A percentile compares a stretch with the other conserved stretches of the same genome.
Conservation (phyloP, 495 filamentous ascomycete species). For the Penicillium steckii region DNA sequence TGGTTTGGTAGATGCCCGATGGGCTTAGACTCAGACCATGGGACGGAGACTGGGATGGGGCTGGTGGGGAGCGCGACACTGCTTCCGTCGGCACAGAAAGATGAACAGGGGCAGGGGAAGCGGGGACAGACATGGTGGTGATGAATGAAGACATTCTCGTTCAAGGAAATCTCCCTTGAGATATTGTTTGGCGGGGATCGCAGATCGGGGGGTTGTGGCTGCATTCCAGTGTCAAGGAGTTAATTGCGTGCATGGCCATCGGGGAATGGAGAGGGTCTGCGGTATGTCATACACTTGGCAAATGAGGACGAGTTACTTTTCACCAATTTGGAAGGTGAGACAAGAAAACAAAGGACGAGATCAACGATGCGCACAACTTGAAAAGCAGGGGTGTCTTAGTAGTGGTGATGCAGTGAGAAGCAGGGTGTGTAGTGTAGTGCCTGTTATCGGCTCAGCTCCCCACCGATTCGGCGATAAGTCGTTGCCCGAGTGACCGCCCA, state of each 20-base stretch:
- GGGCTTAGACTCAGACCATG: constrained; percentile 22
- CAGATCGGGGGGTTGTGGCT: constrained; percentile 28
- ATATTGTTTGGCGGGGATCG: constrained; percentile 16
- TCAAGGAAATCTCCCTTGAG: constrained; percentile 5
- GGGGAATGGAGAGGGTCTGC: background rate
- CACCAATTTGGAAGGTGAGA: background rate
- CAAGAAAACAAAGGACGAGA: constrained; percentile 4
- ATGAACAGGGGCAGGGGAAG: constrained; percentile 32
- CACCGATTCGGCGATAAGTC: background rate
- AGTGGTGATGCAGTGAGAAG: too few species aligned
- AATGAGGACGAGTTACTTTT: background rate
- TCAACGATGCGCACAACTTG: constrained; percentile 11
- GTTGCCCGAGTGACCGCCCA: background rate
- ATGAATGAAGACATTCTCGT: constrained; percentile 63
- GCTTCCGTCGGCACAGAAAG: constrained; percentile 32
- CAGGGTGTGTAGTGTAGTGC: too few species aligned
- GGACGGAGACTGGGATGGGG: constrained; percentile 11
- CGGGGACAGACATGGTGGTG: constrained; percentile 66
- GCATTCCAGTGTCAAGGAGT: constrained; percentile 23
- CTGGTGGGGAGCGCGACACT: constrained; percentile 19
- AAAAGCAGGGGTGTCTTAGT: too few species aligned
- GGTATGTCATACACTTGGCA: constrained; percentile 7
- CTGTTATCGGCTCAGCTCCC: background rate
- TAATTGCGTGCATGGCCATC: background rate
- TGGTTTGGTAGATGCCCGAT: constrained; percentile 28